A percentile compares a stretch with the other conserved stretches of the same genome.
phyloP scores from a whole-genome alignment of 805 yeast species.

The Kodamaea nitidulidarum region DNA sequence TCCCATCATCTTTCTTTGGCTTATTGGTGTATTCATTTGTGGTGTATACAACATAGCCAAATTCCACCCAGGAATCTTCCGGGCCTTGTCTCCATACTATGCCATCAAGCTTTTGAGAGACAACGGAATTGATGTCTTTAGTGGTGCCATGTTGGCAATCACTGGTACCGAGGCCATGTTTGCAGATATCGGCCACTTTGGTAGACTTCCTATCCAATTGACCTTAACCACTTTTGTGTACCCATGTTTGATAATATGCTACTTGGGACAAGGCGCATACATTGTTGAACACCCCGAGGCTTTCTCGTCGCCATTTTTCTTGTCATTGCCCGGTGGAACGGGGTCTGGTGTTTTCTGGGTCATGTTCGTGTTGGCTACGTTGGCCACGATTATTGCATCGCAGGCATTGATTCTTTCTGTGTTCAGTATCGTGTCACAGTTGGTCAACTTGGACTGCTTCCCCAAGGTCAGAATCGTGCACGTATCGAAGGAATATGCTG shows the following conservation, averaged over 20 bases:
- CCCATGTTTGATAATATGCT: constrained; percentile 48
- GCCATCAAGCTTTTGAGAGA: constrained; percentile 43
- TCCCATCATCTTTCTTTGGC: constrained; percentile 53
- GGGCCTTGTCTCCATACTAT: constrained; percentile 47
- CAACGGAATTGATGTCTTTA: constrained; percentile 41
- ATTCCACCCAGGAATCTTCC: constrained; percentile 42
- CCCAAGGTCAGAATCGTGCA: constrained; percentile 47
- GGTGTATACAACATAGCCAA: constrained; percentile 45
- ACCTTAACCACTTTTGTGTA: constrained; percentile 46
- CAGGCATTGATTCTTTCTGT: constrained; percentile 58
- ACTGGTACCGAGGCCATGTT: constrained; percentile 66
- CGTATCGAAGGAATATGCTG: constrained; percentile 41
- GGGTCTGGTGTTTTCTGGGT: constrained; percentile 46
- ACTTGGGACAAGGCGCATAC: constrained; percentile 58
- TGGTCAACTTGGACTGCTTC: constrained; percentile 52
- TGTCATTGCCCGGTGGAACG: constrained; percentile 48
- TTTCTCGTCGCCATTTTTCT: constrained; percentile 42
- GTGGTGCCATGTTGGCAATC: constrained; percentile 50
- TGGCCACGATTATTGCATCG: constrained; percentile 55
- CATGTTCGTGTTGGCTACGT: constrained; percentile 48
- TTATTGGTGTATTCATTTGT: constrained; percentile 38
- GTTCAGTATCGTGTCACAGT: constrained; percentile 48
- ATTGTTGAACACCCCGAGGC: constrained; percentile 37
- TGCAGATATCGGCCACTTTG: constrained; percentile 59
- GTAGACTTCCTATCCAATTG: constrained; percentile 46